Evolutionary conservation across 805 yeast genomes (phyloP).

Genomic region (Starmerella roubikii): DNA sequence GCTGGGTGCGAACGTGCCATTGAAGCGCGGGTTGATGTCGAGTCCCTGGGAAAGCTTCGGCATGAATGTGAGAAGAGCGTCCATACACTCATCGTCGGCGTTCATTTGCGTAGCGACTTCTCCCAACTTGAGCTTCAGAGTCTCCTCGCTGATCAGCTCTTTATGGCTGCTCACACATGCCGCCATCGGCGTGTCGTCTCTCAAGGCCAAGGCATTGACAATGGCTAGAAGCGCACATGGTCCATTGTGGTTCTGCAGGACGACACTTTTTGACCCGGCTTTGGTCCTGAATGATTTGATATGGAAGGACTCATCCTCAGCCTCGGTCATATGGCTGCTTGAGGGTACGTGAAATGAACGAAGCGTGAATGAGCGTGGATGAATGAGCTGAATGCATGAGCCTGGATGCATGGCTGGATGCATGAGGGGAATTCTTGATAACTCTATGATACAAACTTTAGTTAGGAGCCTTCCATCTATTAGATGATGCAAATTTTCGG

Average conservation of each 20-base stretch:
- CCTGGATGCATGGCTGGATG: no score
- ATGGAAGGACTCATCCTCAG: neutral
- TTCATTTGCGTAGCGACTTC: slow-evolving; percentile 19
- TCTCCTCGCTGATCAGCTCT: neutral
- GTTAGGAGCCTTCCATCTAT: slow-evolving; percentile 4
- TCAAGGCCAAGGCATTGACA: slow-evolving; percentile 51
- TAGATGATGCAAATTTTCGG: slow-evolving; percentile 7
- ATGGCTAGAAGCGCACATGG: slow-evolving; percentile 81
- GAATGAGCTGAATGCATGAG: no score
- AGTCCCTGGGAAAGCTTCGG: slow-evolving; percentile 61
- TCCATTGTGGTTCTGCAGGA: slow-evolving; percentile 70
- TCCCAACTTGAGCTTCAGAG: slow-evolving; percentile 2
- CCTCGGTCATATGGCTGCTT: no score
- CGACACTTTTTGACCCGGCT: slow-evolving; percentile 26
- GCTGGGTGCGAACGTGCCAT: slow-evolving; percentile 44
- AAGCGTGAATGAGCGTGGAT: no score
- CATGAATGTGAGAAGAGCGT: slow-evolving; percentile 35
- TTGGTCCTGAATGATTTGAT: slow-evolving; percentile 1
- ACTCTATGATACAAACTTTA: neutral
- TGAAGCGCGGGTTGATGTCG: slow-evolving; percentile 55
- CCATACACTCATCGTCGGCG: slow-evolving; percentile 22
- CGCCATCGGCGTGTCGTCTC: slow-evolving; percentile 28
- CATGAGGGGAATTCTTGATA: neutral
- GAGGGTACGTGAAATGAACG: no score
- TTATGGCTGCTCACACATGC: slow-evolving; percentile 1